phyloP scores from a whole-genome alignment of 495 filamentous ascomycete species.

The Apiosordaria backusii region DNA sequence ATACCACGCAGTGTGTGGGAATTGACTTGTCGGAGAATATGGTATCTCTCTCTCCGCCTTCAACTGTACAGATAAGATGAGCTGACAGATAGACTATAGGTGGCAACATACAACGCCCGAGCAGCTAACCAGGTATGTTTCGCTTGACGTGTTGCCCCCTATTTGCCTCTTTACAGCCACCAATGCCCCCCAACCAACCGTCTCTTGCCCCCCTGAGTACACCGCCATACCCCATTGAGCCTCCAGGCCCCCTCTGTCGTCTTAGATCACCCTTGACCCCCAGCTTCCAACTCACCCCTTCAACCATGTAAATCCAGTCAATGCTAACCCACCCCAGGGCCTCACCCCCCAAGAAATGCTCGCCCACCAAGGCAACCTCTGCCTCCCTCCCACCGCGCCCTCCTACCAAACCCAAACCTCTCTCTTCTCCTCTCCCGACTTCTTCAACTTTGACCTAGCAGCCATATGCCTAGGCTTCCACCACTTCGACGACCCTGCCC shows the following conservation, averaged over 20 bases:
- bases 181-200: background rate
- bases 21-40: conserved; percentile 68
- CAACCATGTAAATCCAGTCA: background rate
- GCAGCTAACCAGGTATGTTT: conserved; percentile 43
- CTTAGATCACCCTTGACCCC: background rate
- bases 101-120: conserved; percentile 53
- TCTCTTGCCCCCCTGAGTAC: background rate
- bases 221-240: background rate
- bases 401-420: conserved; percentile 33
- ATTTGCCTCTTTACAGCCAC: background rate
- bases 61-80: background rate
- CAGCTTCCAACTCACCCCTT: background rate
- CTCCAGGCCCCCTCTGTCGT: too few species aligned
- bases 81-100: conserved; percentile 14
- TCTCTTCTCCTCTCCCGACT: conserved; percentile 44
- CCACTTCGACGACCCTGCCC: conserved; percentile 62
- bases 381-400: conserved; percentile 25
- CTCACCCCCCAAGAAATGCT: conserved; percentile 48
- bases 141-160: background rate
- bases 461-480: conserved; percentile 66
- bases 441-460: conserved; percentile 60
- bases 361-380: conserved; percentile 59
- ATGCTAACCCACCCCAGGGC: conserved; percentile 33
- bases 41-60: conserved; percentile 24
- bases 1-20: conserved; percentile 57